Base-by-base conservation (phyloP, 345 rosid species). In the Cardiospermum halicacabum region DNA sequence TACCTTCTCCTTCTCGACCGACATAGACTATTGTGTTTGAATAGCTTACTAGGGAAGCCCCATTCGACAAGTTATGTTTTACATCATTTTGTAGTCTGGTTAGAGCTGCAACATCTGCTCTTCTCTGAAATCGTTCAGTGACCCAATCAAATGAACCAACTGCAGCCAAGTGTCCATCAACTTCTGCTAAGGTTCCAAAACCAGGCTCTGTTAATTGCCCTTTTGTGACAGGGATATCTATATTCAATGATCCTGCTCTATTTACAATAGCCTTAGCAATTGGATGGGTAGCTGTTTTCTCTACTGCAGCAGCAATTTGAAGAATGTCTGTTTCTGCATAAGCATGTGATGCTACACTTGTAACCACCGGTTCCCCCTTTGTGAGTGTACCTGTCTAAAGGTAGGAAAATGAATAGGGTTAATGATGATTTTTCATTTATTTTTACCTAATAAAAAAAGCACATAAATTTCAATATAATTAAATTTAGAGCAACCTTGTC, bases 201-300 rank as follows among this genome's bases (percentile, higher is more conserved):
- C 99, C 97, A 24, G 96, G 96, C 80, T 90, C 96, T 53, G 91
- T 80, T 70, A 94, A 56, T 55, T 90, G 97, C 51, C 99, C 97
- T 77, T 86, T 90, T 64, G 98, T 88, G 70, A 63, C 82, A 16
- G 88, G 89, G 74, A 85, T 79, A 54, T 77, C 67, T 72, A 87
- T 75, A 69, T 81, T 78, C 75, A 81, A 67, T 7, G 74, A 70
- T 62, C 81, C 91, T 28, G 97, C 97, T 70, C 84, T 74, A 31
- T 76, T 78, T 75, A 93, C 63, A 56, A 90, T 88, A 64, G 97
- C 97, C 66, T 75, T 84, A 49, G 98, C 98, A 70, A 93, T 87
- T 54, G 97, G 98, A 67, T 93, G 98, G 50, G 75, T 70, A 15
- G 92, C 92, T 70, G 95, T 90, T 78, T 76, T 88, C 82, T 93